phyloP scores from a whole-genome alignment of 1,139 yeast genomes.

The Saccharomyces hybrid region DNA sequence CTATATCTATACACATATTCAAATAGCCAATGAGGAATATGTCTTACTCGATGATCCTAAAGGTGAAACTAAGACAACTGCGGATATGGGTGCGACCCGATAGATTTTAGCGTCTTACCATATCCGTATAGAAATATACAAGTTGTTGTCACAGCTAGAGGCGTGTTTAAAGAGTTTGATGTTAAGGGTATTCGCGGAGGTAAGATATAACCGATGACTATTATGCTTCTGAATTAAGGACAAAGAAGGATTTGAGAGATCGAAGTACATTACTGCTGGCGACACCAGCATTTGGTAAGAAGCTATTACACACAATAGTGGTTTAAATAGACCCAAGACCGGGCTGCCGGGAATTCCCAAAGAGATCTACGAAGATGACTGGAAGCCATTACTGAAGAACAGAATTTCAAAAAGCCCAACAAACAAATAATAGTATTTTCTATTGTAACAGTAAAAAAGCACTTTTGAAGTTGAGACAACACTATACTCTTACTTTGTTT shows the following conservation, averaged over 20 bases:
- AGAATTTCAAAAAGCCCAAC: constrained; percentile 40
- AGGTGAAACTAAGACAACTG: constrained; percentile 70
- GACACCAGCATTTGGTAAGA: constrained; percentile 38
- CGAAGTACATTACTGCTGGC: constrained; percentile 22
- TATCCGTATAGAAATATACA: constrained; percentile 86
- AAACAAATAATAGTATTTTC: background rate
- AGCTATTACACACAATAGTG: constrained; percentile 43
- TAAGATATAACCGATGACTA: constrained; percentile 80
- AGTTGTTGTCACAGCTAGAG: constrained; percentile 86
- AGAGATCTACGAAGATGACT: constrained; percentile 51
- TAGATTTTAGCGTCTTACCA: constrained; percentile 76
- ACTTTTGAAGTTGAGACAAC: no score
- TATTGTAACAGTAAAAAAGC: background rate
- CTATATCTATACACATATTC: constrained; percentile 8
- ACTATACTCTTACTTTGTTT: no score
- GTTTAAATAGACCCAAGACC: constrained; percentile 42
- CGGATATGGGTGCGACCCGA: constrained; percentile 45
- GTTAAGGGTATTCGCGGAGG: constrained; percentile 78
- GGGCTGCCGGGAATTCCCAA: constrained; percentile 56
- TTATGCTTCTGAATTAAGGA: constrained; percentile 68
- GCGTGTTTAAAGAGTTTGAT: constrained; percentile 88
- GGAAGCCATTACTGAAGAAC: constrained; percentile 60
- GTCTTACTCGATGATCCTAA: constrained; percentile 71
- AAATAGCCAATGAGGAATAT: constrained; percentile 70
- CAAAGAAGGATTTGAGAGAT: constrained; percentile 31